A percentile compares a stretch with the other conserved stretches of the same genome.
phyloP scores from a whole-genome alignment of 2,329 filamentous ascomycete species.

The Colletotrichum sp. region DNA sequence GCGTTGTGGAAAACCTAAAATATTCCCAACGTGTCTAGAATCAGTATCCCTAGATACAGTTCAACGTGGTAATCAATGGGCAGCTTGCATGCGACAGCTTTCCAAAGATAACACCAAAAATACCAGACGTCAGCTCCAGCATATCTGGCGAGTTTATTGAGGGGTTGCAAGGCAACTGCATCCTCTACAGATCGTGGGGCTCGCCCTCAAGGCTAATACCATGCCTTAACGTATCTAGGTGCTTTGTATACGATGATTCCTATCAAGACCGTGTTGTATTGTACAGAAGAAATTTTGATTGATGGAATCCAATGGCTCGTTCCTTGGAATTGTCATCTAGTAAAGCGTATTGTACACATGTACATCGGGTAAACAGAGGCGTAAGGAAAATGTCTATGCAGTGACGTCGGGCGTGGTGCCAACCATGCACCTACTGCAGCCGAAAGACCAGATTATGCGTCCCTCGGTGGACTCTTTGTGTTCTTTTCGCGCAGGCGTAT shows the following conservation, averaged over 20 bases:
- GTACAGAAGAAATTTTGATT: neutral
- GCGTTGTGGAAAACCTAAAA: neutral
- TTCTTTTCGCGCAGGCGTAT: constrained; percentile 19
- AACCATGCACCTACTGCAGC: constrained; percentile 31
- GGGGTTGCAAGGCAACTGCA: neutral
- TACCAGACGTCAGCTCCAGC: neutral
- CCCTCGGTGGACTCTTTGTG: constrained; percentile 4
- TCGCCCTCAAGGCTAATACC: neutral
- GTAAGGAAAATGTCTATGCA: constrained; percentile 55
- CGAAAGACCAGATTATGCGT: constrained; percentile 19
- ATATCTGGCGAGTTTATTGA: neutral
- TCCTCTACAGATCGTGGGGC: neutral
- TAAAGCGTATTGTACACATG: constrained; percentile 60
- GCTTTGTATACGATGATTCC: neutral
- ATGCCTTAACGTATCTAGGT: neutral
- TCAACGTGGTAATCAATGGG: neutral
- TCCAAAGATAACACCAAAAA: neutral
- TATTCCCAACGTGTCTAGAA: neutral
- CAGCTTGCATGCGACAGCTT: neutral
- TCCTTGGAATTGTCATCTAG: constrained; percentile 43
- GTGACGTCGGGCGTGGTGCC: constrained; percentile 45
- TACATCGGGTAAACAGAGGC: constrained; percentile 51
- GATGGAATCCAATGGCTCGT: constrained; percentile 20
- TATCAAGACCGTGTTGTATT: neutral
- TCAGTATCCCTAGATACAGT: neutral